phyloP scores from a whole-genome alignment of 495 filamentous ascomycete species.

The Xylaria acuta region DNA sequence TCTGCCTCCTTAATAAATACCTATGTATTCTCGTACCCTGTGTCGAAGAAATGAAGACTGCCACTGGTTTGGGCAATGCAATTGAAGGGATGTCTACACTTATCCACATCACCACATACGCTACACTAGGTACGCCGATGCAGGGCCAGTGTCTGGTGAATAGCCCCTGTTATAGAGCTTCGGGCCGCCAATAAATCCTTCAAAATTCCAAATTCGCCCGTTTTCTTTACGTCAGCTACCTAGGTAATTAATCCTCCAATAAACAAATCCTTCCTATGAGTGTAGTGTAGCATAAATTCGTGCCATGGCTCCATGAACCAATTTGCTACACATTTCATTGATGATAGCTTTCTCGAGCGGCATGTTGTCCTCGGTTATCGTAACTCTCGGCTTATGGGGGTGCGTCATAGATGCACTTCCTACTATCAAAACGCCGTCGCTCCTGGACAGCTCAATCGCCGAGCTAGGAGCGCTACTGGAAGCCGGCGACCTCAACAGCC shows the following conservation, averaged over 20 bases:
- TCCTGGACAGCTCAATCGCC: slow-evolving; percentile 54
- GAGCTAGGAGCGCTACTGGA: slow-evolving; percentile 54
- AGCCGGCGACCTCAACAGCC: slow-evolving; percentile 58
- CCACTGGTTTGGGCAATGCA: too few species aligned
- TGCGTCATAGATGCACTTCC: background rate
- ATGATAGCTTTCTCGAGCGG: background rate
- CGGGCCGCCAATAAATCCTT: background rate
- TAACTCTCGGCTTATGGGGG: background rate
- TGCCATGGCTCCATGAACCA: background rate
- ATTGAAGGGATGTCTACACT: too few species aligned
- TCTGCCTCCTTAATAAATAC: too few species aligned
- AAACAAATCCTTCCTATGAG: background rate
- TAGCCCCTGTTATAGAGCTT: too few species aligned
- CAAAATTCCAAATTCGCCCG: background rate
- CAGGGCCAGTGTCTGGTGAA: too few species aligned
- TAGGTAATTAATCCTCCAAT: background rate
- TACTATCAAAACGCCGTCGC: background rate
- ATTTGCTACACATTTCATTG: background rate
- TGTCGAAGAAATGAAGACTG: too few species aligned
- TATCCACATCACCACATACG: too few species aligned
- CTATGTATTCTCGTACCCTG: too few species aligned
- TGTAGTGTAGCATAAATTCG: background rate
- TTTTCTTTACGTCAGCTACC: background rate
- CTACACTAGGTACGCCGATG: too few species aligned
- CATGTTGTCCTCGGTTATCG: background rate